Conservation (phyloP, 305 asterid species). For the Ilex paraguariensis region DNA sequence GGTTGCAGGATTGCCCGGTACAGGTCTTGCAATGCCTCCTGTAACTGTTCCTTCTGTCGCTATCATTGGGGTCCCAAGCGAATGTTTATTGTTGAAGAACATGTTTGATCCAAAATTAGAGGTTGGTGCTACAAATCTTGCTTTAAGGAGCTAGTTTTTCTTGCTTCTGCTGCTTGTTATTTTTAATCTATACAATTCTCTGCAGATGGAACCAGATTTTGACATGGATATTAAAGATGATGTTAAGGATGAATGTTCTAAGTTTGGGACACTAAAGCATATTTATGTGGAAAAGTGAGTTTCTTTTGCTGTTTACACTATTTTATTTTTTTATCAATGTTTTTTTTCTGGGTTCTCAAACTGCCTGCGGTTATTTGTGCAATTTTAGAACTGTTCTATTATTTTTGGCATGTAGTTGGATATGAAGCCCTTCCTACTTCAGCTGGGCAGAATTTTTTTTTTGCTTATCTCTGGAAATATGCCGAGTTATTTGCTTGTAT, state of each 20-base stretch:
- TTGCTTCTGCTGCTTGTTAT: constrained; percentile 4
- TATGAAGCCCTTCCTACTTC: too few relatives aligned
- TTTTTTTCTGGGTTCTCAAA: too few relatives aligned
- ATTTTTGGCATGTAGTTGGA: too few relatives aligned
- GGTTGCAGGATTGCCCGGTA: constrained; percentile 6
- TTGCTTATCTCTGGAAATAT: too few relatives aligned
- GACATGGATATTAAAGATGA: constrained; percentile 63
- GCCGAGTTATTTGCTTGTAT: too few relatives aligned
- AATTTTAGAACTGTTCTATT: too few relatives aligned
- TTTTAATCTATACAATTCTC: constrained; percentile 2
- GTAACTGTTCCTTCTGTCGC: constrained; percentile 33
- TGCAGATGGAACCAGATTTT: constrained; percentile 2
- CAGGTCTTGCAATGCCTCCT: constrained; percentile 33
- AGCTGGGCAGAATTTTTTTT: too few relatives aligned
- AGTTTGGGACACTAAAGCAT: constrained; percentile 58
- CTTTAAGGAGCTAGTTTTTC: background rate
- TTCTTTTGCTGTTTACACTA: background rate
- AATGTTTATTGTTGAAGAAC: constrained; percentile 67
- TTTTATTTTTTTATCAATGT: too few relatives aligned
- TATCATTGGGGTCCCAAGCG: constrained; percentile 58
- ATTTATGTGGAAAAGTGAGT: constrained; percentile 67
- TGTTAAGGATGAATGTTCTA: constrained; percentile 58
- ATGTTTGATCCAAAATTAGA: constrained; percentile 68
- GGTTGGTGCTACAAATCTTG: constrained; percentile 30
- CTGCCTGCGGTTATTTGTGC: too few relatives aligned